These are phyloP conservation scores for Massospora cicadina DNA, from an alignment of 371 early-diverging fungal genomes.

Conservation along the genomic window DNA sequence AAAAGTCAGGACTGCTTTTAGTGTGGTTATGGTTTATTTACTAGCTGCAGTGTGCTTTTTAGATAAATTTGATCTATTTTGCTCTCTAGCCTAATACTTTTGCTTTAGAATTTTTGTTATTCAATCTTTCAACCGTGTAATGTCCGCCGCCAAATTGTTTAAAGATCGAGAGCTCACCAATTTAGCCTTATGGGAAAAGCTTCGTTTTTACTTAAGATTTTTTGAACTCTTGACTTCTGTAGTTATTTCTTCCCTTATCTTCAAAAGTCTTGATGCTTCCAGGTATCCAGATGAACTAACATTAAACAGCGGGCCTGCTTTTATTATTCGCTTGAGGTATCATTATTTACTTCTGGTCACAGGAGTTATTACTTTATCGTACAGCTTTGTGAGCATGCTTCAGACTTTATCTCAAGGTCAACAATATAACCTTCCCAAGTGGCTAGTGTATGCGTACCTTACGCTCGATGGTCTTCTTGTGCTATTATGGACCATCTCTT, in stretches of 20 bases:
- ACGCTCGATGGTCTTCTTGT: not conserved
- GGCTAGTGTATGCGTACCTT: not conserved
- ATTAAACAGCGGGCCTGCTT: not conserved
- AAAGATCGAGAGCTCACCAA: not conserved
- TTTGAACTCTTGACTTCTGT: not conserved
- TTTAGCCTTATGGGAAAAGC: not conserved
- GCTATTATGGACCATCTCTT: not conserved
- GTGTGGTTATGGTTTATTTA: no score
- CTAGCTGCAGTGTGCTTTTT: no score
- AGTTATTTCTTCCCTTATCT: not conserved
- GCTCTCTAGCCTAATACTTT: no score
- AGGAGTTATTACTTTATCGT: not conserved
- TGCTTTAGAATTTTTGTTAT: no score
- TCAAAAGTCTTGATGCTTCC: not conserved
- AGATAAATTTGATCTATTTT: no score
- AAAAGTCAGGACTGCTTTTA: no score
- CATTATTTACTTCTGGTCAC: not conserved
- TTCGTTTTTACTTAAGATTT: conserved; percentile 4
- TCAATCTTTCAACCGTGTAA: no score
- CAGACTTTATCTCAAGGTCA: conserved; percentile 4
- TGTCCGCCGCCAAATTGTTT: no score
- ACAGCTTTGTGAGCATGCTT: not conserved
- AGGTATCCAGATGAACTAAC: not conserved
- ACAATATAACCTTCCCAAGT: not conserved
- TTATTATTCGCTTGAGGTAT: not conserved